Base-by-base conservation (phyloP, 352 stramenopile species). In the Paralagenidium karlingii region DNA sequence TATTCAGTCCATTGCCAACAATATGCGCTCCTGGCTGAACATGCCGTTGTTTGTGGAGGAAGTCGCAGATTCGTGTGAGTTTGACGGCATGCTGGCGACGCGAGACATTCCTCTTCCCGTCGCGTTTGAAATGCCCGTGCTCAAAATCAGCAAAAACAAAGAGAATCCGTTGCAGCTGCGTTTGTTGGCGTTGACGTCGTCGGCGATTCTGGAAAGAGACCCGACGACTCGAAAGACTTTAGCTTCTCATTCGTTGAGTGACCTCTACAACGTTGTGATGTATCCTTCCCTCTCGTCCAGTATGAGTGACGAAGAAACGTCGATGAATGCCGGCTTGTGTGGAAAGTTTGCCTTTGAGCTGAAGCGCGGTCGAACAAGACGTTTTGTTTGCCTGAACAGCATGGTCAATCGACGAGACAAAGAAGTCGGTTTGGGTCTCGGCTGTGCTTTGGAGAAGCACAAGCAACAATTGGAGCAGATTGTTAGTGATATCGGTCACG, bases 211-310 rank as follows among this genome's bases (percentile, higher is more conserved):
- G 18, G 79, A 92, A 18, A 68, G 79, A 20, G 79, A 89, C 31
- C 68, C 74, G 2, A 62, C 76, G 16, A 83, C 76, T 13, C 49
- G 75, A 38, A 65, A 73, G 27, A 90, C 76, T 20, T 42, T 86
- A 8, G 66, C 68, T 8, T 80, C 49, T 10, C 63, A 84, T 38
- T 57, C 58, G 11, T 43, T 92, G 2, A 84, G 68, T 32, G 79
- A 92, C 38, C 71, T 92, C 8, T 92, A 86, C 51, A 92, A 89
- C 34, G 60, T 88, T 19, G 75, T 89, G 13, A 82, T 92, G 51
- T 92, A 88, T 31, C 71, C 78, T n/a, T 75, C 75, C 3, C 47
- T 89, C 12, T 89, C 75, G 20, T 70, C 75, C 24, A 73, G 63
- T 15, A 52, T 71, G 32, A 39, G 16, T 41, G 51, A 63, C 38